A percentile compares a stretch with the other conserved stretches of the same genome.
Conservation (phyloP, 768 basidiomycete genomes). For the Tephrocybe sp. region DNA sequence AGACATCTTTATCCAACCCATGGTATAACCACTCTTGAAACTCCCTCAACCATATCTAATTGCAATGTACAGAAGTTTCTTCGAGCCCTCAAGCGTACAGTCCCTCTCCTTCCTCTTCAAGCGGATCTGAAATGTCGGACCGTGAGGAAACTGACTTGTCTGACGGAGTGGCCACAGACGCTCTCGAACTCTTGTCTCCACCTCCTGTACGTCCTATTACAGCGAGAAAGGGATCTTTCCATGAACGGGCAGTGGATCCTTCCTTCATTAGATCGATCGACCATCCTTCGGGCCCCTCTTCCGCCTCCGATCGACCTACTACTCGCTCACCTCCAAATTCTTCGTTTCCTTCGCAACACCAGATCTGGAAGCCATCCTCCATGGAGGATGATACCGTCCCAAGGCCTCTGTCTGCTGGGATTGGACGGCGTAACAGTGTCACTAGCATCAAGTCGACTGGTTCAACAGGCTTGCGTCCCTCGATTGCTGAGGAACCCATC, state of each 20-base stretch:
- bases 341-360: constrained; percentile 38
- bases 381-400: constrained; percentile 44
- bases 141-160: constrained; percentile 1
- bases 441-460: constrained; percentile 50
- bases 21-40: not conserved
- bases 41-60: constrained; percentile 13
- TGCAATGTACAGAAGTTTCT: constrained; percentile 15
- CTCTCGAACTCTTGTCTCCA: constrained; percentile 19
- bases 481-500: constrained; percentile 40
- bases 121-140: constrained; percentile 4
- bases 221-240: constrained; percentile 16
- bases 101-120: not conserved
- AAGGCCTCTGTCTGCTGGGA: constrained; percentile 35
- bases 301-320: constrained; percentile 31
- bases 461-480: constrained; percentile 38
- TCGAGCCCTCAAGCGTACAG: constrained; percentile 6
- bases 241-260: constrained; percentile 9
- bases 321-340: constrained; percentile 29
- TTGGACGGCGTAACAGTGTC: constrained; percentile 47
- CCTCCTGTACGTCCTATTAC: constrained; percentile 17
- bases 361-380: constrained; percentile 51
- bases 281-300: constrained; percentile 11
- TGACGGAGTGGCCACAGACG: constrained; percentile 18
- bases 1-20: not conserved
- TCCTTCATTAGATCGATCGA: constrained; percentile 15